These are phyloP conservation scores for Ilyonectria sp. DNA, from an alignment of 2,329 filamentous ascomycete species.

Conservation along the genomic window DNA sequence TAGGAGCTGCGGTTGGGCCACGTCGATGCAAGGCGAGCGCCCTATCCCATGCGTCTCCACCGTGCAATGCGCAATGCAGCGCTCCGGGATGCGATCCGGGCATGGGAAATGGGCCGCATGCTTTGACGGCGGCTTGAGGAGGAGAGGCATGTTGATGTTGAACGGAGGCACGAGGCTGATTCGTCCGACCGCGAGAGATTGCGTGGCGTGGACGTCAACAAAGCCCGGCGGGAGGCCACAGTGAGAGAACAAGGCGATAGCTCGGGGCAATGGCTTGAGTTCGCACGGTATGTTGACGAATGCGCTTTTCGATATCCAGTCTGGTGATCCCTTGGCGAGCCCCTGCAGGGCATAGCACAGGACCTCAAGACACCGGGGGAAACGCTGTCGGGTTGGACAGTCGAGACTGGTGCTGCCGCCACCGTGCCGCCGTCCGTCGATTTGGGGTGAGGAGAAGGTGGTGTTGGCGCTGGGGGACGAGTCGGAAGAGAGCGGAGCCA, in stretches of 20 bases:
- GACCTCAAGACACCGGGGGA: not conserved
- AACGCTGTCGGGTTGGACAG: slow-evolving; percentile 2
- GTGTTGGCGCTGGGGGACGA: not conserved
- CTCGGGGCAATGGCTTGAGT: not conserved
- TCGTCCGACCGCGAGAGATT: slow-evolving; percentile 14
- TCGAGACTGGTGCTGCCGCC: slow-evolving; percentile 10
- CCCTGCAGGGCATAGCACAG: slow-evolving; percentile 6
- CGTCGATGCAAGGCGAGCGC: slow-evolving; percentile 42
- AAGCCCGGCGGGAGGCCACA: not conserved
- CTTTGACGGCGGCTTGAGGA: slow-evolving; percentile 14
- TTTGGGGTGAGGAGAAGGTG: slow-evolving; percentile 5
- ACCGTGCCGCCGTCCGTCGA: not conserved
- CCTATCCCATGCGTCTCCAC: slow-evolving; percentile 33
- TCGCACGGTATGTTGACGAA: not conserved
- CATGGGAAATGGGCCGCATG: slow-evolving; percentile 20
- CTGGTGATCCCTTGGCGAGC: slow-evolving; percentile 2
- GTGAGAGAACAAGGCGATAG: slow-evolving; percentile 8
- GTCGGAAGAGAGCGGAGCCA: not conserved
- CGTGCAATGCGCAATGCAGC: slow-evolving; percentile 32
- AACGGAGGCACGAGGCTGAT: slow-evolving; percentile 4
- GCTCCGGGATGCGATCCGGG: slow-evolving; percentile 26
- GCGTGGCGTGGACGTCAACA: slow-evolving; percentile 21
- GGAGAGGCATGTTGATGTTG: slow-evolving; percentile 5
- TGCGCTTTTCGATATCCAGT: not conserved
- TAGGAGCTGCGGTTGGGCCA: slow-evolving; percentile 40